Conservation (phyloP, 805 yeast genomes). For the Diddensiella santjacobensis region DNA sequence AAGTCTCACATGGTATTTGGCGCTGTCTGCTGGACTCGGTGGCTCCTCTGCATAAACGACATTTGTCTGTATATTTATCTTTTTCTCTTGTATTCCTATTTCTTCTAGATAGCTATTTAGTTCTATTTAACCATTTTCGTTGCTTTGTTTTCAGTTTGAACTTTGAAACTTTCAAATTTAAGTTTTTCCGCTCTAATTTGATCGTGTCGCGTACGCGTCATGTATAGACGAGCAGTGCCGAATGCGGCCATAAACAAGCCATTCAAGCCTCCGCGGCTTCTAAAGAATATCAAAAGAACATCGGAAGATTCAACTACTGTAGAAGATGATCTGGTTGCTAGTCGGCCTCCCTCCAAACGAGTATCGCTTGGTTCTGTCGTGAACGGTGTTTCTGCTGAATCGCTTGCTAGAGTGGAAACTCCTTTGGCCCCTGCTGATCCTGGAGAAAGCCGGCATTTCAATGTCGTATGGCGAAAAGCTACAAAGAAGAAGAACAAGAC, state of each 20-base stretch:
- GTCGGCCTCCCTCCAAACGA: not conserved
- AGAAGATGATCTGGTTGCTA: not conserved
- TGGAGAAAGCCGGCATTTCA: not conserved
- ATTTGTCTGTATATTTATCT: not conserved
- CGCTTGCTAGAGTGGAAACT: not conserved
- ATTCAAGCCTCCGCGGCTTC: not conserved
- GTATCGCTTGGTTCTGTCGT: not conserved
- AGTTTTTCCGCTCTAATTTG: not conserved
- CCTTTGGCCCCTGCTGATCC: not conserved
- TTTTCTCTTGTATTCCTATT: too few species aligned
- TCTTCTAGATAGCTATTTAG: too few species aligned
- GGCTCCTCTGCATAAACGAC: conserved; percentile 13
- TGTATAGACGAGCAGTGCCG: not conserved
- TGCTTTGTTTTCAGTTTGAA: not conserved
- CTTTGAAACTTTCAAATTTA: not conserved
- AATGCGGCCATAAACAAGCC: not conserved
- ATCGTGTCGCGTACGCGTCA: conserved; percentile 1
- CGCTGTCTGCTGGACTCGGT: conserved; percentile 53
- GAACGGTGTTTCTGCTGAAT: not conserved
- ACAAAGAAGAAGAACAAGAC: conserved; percentile 78
- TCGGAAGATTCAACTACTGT: not conserved
- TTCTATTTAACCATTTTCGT: not conserved
- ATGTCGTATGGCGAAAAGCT: conserved; percentile 45
- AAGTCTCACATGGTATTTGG: conserved; percentile 80
- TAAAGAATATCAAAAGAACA: not conserved